A percentile compares a stretch with the other conserved stretches of the same genome.
phyloP scores from a whole-genome alignment of 78 protist species.

The Pelomyxa schiedti region DNA sequence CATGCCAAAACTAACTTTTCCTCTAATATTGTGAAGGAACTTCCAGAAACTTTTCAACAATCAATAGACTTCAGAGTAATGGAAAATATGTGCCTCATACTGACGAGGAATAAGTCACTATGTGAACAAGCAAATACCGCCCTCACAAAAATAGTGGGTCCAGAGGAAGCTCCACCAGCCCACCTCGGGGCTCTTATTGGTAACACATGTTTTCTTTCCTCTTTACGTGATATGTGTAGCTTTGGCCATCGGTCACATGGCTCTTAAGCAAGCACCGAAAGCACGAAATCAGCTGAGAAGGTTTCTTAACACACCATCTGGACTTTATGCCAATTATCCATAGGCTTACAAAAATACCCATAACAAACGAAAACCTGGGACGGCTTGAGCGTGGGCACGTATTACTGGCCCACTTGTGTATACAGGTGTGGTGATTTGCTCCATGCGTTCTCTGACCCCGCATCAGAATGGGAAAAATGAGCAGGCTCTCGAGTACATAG shows the following conservation, averaged over 20 bases:
- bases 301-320: too few relatives aligned
- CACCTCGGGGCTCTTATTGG: neutral
- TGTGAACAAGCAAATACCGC: slow-evolving; percentile 9
- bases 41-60: neutral
- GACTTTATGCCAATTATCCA: too few relatives aligned
- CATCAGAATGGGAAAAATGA: slow-evolving; percentile 42
- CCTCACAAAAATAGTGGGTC: too few relatives aligned
- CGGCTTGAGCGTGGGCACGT: slow-evolving; percentile 55
- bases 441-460: neutral
- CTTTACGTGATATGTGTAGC: neutral
- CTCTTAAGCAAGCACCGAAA: slow-evolving; percentile 38
- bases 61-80: neutral
- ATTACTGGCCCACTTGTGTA: slow-evolving; percentile 50
- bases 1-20: too few relatives aligned
- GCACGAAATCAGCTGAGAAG: slow-evolving; percentile 59
- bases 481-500: slow-evolving; percentile 50
- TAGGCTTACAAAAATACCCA: slow-evolving; percentile 34
- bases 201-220: neutral
- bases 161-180: too few relatives aligned
- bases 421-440: slow-evolving; percentile 8
- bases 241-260: neutral
- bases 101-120: neutral
- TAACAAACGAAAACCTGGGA: slow-evolving; percentile 25
- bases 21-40: too few relatives aligned
- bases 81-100: neutral